phyloP scores from a whole-genome alignment of 768 basidiomycete species.

The Boletus edulis region DNA sequence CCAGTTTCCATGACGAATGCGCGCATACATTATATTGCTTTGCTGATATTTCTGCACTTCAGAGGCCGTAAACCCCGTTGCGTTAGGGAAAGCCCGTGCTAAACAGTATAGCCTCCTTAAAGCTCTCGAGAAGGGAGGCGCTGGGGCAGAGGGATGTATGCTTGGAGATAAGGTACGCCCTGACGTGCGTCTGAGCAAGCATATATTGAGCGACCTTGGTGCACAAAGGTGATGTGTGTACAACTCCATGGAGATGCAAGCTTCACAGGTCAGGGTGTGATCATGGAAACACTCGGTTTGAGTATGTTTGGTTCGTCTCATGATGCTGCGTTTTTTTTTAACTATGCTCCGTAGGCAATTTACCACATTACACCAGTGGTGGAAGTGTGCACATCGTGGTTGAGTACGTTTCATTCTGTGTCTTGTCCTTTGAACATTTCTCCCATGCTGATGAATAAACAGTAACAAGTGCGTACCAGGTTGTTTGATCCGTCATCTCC shows the following conservation, averaged over 20 bases:
- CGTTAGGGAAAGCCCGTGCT: conserved; percentile 85
- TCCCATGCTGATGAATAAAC: not conserved
- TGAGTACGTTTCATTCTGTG: conserved; percentile 53
- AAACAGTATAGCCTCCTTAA: conserved; percentile 84
- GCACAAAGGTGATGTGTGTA: conserved; percentile 77
- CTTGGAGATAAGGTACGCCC: conserved; percentile 31
- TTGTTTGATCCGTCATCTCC: not conserved
- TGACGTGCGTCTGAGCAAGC: not conserved
- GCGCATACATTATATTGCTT: not conserved
- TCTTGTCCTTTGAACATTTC: not conserved
- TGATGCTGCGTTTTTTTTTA: not conserved
- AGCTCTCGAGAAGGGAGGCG: conserved; percentile 42
- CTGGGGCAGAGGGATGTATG: conserved; percentile 24
- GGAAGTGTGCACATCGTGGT: conserved; percentile 90
- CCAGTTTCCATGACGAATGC: not conserved
- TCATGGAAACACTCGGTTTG: conserved; percentile 85
- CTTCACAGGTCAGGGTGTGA: conserved; percentile 86
- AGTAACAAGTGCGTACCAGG: conserved; percentile 54
- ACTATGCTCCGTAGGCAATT: conserved; percentile 51
- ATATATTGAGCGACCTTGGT: conserved; percentile 9
- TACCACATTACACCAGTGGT: conserved; percentile 90
- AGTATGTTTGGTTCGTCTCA: conserved; percentile 44
- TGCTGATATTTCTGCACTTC: not conserved
- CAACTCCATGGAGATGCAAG: conserved; percentile 92
- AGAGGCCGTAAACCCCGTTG: conserved; percentile 90